Base-by-base conservation (phyloP, 495 filamentous ascomycete species). In the Talaromyces wortmannii region DNA sequence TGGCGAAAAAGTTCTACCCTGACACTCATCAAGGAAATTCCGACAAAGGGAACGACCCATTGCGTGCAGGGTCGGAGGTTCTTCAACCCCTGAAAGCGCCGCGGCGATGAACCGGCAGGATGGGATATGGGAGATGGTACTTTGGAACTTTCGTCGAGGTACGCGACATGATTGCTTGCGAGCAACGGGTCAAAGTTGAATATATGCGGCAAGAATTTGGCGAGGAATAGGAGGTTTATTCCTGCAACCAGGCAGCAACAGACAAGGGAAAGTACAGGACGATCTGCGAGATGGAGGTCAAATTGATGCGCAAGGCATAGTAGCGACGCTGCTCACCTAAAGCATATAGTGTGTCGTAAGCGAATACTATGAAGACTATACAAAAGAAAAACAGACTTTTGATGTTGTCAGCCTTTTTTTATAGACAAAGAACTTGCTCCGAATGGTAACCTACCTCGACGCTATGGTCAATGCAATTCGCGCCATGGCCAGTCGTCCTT, bases 321-420 rank as follows among this genome's bases (percentile, higher is more conserved):
- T 13, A 5, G 36, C 31, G n/a, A n/a, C 23, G 7, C 17, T 44
- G 61, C 69, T 58, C 52, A 76, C 73, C 73, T 57, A 74, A 76
- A 52, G 66, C 71, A 48, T 67, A 76, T 13, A 69, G 74, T 40
- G 71, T 65, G 48, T 62, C 62, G 44, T 74, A 69, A 10, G 70
- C 67, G 11, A 68, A 62, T 15, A 61, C 54, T 6, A 76, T 61
- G 50, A 73, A 67, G 13, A 65, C 8, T 8, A 40, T 40, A 40
- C 36, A 40, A 40, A 40, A 5, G 2, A 40, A 40, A 13, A 40
- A 40, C 13, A 40, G 36, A 40, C 36, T 40, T 23, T 23, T 23
- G 23, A 23, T 23, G 23, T 23, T 23, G 36, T 40, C 8, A 10
- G 36, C 36, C 36, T 2, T 10, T 40, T 40, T 10, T 40, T 2